A percentile compares a stretch with the other conserved stretches of the same genome.
These are phyloP conservation scores for Thielaviopsis euricoi DNA, from an alignment of 2,329 filamentous ascomycete genomes.

Conservation along the genomic window DNA sequence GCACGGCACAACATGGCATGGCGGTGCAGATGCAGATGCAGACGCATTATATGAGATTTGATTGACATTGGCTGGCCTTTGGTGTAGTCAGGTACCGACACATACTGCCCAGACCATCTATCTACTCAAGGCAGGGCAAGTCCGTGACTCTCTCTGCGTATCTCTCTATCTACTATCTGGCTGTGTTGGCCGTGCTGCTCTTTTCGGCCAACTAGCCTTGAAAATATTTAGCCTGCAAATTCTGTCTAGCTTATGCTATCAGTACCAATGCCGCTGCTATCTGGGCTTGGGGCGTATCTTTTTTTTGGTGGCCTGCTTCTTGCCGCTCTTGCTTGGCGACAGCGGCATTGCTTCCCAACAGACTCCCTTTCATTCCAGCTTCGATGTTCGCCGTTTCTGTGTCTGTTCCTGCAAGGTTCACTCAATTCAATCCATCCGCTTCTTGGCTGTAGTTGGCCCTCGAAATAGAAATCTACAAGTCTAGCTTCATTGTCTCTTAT, in stretches of 20 bases:
- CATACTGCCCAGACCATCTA: neutral
- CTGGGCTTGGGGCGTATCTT: too few species aligned
- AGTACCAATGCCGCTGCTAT: too few species aligned
- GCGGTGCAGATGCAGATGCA: neutral
- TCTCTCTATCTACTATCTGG: too few species aligned
- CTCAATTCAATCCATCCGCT: neutral
- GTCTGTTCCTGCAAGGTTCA: neutral
- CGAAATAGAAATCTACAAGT: neutral
- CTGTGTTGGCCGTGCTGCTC: neutral
- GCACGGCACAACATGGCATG: neutral
- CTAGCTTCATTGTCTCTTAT: neutral
- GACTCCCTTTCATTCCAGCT: slow-evolving; percentile 5
- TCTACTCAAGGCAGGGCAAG: neutral
- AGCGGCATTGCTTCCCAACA: neutral
- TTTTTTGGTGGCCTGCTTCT: neutral
- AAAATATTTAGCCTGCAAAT: neutral
- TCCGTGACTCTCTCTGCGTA: too few species aligned
- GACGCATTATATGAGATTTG: neutral
- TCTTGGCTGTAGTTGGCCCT: neutral
- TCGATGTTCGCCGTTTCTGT: neutral
- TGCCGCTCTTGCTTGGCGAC: neutral
- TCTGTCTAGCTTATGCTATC: neutral
- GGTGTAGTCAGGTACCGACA: neutral
- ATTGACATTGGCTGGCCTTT: neutral
- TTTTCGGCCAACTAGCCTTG: neutral